Evolutionary conservation across 768 basidiomycete species (phyloP).

Genomic region (Leccinum longicurvipes): DNA sequence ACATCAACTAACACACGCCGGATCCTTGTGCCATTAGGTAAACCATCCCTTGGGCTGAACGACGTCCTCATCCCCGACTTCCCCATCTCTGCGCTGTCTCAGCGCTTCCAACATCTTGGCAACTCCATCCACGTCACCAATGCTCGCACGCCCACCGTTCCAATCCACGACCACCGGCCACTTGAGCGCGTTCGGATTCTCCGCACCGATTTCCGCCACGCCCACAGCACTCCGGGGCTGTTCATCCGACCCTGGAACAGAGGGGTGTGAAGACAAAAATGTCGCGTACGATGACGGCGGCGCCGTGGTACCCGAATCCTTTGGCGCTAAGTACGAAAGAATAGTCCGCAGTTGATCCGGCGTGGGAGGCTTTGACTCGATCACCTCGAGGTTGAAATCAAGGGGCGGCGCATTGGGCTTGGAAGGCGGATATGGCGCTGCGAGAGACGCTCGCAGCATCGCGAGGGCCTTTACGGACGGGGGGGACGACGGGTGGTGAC

Average conservation of each 20-base stretch:
- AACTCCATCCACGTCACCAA: constrained; percentile 72
- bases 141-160: constrained; percentile 57
- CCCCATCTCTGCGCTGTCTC: constrained; percentile 65
- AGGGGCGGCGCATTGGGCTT: constrained; percentile 49
- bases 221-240: constrained; percentile 41
- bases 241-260: constrained; percentile 35
- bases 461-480: constrained; percentile 60
- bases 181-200: constrained; percentile 59
- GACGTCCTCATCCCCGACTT: constrained; percentile 42
- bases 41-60: constrained; percentile 57
- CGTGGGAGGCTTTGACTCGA: constrained; percentile 62
- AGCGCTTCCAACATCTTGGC: constrained; percentile 60
- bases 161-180: constrained; percentile 85
- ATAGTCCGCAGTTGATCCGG: constrained; percentile 68
- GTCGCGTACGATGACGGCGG: constrained; percentile 23
- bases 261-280: constrained; percentile 65
- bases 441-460: constrained; percentile 56
- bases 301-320: constrained; percentile 30
- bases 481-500: constrained; percentile 64
- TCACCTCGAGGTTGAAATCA: constrained; percentile 66
- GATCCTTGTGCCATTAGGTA: constrained; percentile 24
- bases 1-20: neutral
- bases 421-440: constrained; percentile 57
- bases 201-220: constrained; percentile 48
- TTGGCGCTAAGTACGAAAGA: constrained; percentile 47